Evolutionary conservation across 345 rosid species (phyloP).

Genomic region (Cochlearia excelsa): DNA sequence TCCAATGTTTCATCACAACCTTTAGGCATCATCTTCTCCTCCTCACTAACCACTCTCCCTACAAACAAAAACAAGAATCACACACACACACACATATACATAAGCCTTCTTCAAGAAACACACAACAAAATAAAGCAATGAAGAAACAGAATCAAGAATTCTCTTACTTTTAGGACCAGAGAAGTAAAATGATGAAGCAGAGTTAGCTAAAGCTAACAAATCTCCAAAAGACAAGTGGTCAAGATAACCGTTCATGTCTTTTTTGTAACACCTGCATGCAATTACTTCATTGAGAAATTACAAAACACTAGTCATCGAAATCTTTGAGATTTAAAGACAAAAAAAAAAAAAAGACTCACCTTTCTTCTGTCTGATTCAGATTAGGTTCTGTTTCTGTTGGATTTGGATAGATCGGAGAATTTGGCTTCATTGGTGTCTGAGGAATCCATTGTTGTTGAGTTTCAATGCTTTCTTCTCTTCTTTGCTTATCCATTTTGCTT

Average conservation of each 20-base stretch:
- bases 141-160: too few relatives aligned
- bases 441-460: conserved; percentile 48
- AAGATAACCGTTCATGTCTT: conserved; percentile 16
- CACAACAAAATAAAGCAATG: conserved; percentile 2
- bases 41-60: conserved; percentile 1
- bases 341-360: conserved; percentile 21
- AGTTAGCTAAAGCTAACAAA: conserved; percentile 57
- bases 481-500: conserved; percentile 24
- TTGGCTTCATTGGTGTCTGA: conserved; percentile 43
- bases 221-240: conserved; percentile 41
- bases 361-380: conserved; percentile 30
- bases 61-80: not conserved
- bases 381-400: conserved; percentile 21
- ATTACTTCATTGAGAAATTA: conserved; percentile 9
- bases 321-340: not conserved
- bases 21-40: conserved; percentile 19
- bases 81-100: not conserved
- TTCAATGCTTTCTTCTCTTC: conserved; percentile 31
- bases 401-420: conserved; percentile 35
- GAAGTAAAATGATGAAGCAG: conserved; percentile 35
- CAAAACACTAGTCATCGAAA: not conserved
- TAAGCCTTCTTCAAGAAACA: not conserved
- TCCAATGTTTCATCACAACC: conserved; percentile 11
- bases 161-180: not conserved
- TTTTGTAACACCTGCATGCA: conserved; percentile 30